phyloP scores from a whole-genome alignment of 108 stramenopile genomes.

The Fistulifera pelliculosa region DNA sequence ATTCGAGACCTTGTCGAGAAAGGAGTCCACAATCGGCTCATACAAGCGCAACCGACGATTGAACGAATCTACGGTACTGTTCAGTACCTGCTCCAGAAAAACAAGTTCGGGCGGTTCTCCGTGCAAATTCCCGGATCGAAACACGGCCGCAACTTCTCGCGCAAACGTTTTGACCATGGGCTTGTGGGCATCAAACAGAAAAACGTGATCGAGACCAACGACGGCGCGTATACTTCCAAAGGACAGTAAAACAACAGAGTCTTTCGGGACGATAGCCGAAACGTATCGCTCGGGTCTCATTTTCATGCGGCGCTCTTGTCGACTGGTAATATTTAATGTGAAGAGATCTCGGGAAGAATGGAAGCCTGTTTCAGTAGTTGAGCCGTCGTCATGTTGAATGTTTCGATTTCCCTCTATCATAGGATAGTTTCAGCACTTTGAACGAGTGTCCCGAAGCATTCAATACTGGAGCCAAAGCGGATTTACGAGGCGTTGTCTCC shows the following conservation, averaged over 20 bases:
- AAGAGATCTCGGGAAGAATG: slow-evolving; percentile 72
- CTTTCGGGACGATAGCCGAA: slow-evolving; percentile 68
- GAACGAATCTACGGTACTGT: slow-evolving; percentile 67
- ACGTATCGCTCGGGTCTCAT: slow-evolving; percentile 25
- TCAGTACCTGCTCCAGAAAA: slow-evolving; percentile 73
- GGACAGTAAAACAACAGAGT: slow-evolving; percentile 49
- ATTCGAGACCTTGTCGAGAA: slow-evolving; percentile 48
- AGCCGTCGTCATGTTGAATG: slow-evolving; percentile 19
- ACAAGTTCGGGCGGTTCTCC: slow-evolving; percentile 51
- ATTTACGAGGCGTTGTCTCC: too few relatives aligned
- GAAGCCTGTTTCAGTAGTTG: slow-evolving; percentile 48
- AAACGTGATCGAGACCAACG: slow-evolving; percentile 37
- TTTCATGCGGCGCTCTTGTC: slow-evolving; percentile 24
- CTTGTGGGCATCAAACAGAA: slow-evolving; percentile 71
- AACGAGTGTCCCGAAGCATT: slow-evolving; percentile 7
- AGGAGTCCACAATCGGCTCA: slow-evolving; percentile 76
- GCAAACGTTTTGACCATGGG: slow-evolving; percentile 38
- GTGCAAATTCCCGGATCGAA: slow-evolving; percentile 16
- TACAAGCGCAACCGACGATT: slow-evolving; percentile 62
- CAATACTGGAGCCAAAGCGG: too few relatives aligned
- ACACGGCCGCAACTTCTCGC: slow-evolving; percentile 20
- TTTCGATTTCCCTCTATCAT: slow-evolving; percentile 14
- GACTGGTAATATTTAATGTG: slow-evolving; percentile 45
- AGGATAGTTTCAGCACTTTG: slow-evolving; percentile 16
- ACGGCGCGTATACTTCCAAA: slow-evolving; percentile 77